Evolutionary conservation across 2,329 filamentous ascomycete genomes (phyloP).

Genomic region (Pyrenochaeta sp.): DNA sequence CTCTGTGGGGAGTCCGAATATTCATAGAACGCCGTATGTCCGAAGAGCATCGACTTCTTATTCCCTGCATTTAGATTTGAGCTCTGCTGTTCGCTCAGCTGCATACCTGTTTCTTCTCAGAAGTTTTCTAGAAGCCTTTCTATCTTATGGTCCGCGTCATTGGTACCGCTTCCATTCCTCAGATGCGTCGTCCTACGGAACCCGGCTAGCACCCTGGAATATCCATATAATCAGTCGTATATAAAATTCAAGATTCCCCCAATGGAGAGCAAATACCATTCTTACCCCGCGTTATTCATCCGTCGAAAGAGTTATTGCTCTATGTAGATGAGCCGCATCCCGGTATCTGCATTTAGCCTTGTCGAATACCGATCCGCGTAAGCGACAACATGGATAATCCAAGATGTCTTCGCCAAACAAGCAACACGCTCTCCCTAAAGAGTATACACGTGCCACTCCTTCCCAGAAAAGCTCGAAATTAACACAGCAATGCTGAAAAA

Average conservation of each 20-base stretch:
- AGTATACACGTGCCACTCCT: background rate
- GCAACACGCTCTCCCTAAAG: background rate
- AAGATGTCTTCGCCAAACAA: background rate
- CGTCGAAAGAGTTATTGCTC: background rate
- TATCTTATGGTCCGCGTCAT: no score
- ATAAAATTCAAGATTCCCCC: background rate
- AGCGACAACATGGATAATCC: background rate
- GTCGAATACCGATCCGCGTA: background rate
- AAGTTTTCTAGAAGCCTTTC: no score
- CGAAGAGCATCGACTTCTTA: no score
- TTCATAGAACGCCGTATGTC: no score
- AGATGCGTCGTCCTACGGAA: no score
- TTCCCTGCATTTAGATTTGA: no score
- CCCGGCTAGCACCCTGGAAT: background rate
- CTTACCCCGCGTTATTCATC: background rate
- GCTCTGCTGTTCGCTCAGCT: no score
- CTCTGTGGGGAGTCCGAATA: no score
- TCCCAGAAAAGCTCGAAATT: no score
- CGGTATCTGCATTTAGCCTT: background rate
- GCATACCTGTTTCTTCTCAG: no score
- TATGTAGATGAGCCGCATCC: slow-evolving; percentile 3
- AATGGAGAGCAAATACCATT: background rate
- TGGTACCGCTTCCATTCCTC: no score
- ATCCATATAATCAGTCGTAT: background rate
- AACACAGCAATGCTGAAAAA: no score